Evolutionary conservation across 2,329 filamentous ascomycete species (phyloP).

Genomic region (Scedosporium aurantiacum): DNA sequence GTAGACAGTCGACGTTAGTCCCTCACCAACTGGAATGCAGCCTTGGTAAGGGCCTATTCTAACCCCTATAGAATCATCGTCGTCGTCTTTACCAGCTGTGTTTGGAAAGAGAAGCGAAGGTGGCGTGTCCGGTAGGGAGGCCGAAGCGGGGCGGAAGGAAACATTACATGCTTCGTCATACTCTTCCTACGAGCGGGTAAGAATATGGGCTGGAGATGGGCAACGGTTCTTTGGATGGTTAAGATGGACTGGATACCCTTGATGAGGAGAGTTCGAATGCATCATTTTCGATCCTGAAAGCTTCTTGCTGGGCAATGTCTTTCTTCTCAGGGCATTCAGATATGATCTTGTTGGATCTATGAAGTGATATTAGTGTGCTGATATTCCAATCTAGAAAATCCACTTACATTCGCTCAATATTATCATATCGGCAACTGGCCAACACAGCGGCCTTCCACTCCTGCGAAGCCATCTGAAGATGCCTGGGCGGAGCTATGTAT

Average conservation of each 20-base stretch:
- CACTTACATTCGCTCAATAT: constrained; percentile 51
- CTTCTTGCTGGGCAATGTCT: constrained; percentile 24
- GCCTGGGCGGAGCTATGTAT: background rate
- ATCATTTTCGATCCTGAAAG: constrained; percentile 55
- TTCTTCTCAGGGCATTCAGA: background rate
- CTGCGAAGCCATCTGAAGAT: background rate
- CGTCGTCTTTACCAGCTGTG: background rate
- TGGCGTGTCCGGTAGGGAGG: constrained; percentile 8
- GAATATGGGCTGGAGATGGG: constrained; percentile 11
- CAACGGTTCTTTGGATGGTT: constrained; percentile 12
- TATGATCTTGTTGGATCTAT: background rate
- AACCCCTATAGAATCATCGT: constrained; percentile 20
- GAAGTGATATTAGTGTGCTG: background rate
- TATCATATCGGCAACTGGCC: constrained; percentile 50
- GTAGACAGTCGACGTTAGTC: constrained; percentile 77
- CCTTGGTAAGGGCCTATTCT: constrained; percentile 41
- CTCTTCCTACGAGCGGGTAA: constrained; percentile 36
- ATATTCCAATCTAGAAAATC: background rate
- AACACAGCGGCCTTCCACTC: constrained; percentile 42
- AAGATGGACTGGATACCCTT: constrained; percentile 29
- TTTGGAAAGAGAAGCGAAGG: constrained; percentile 1
- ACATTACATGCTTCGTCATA: constrained; percentile 36
- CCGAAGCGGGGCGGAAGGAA: constrained; percentile 10
- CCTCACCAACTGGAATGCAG: constrained; percentile 48
- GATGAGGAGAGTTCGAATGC: constrained; percentile 48